These are phyloP conservation scores for Datura wrightii DNA, from an alignment of 257 asterid species.

Conservation along the genomic window DNA sequence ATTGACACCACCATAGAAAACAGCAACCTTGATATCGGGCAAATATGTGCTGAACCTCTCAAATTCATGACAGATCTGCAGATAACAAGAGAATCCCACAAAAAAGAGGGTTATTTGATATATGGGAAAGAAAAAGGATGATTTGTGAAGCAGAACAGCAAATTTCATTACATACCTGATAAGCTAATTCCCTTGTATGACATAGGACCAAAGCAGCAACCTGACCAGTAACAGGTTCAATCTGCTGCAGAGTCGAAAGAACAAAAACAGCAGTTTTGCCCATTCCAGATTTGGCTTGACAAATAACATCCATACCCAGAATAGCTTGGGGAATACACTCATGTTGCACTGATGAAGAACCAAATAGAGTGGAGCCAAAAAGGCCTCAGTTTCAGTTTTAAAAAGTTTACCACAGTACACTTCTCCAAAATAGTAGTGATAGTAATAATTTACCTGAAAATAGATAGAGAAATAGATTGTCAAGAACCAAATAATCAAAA, in stretches of 20 bases:
- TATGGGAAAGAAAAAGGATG: not conserved
- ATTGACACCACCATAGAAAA: slow-evolving; percentile 89
- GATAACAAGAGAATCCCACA: not conserved
- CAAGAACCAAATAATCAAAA: not conserved
- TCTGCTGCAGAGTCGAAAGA: slow-evolving; percentile 88
- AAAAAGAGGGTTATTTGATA: not conserved
- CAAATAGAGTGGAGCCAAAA: slow-evolving; percentile 77
- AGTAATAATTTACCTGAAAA: slow-evolving; percentile 78
- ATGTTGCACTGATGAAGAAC: slow-evolving; percentile 94
- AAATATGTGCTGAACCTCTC: slow-evolving; percentile 88
- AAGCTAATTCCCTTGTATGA: slow-evolving; percentile 87
- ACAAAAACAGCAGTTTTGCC: slow-evolving; percentile 96
- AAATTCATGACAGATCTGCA: slow-evolving; percentile 88
- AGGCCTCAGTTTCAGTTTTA: slow-evolving; percentile 80
- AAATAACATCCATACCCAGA: slow-evolving; percentile 93
- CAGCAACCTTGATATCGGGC: slow-evolving; percentile 82
- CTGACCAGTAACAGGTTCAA: slow-evolving; percentile 88
- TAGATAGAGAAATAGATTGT: not conserved
- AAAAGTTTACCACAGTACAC: slow-evolving; percentile 72
- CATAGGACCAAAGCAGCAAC: slow-evolving; percentile 87
- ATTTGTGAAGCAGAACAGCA: not conserved
- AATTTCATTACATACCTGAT: slow-evolving; percentile 58
- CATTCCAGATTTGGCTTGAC: slow-evolving; percentile 99
- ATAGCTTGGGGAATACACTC: slow-evolving; percentile 98
- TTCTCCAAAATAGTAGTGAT: slow-evolving; percentile 75